A percentile compares a stretch with the other conserved stretches of the same genome.
phyloP scores from a whole-genome alignment of 768 basidiomycete species.

The Termitomyces sp. region DNA sequence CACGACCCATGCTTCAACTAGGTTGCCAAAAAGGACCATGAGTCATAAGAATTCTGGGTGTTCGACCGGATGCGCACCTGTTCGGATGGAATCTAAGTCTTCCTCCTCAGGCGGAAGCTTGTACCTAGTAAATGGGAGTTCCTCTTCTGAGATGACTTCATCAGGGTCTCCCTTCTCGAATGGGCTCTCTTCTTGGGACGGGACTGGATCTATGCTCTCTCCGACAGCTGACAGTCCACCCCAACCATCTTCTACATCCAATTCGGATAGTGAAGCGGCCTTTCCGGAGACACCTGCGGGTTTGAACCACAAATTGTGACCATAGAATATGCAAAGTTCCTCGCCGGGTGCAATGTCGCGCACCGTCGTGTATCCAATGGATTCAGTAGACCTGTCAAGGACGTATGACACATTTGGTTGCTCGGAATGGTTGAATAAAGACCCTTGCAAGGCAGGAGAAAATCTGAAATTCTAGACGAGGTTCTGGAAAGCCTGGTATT shows the following conservation, averaged over 20 bases:
- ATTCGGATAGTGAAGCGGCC: not conserved
- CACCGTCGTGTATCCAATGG: constrained; percentile 57
- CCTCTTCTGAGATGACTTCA: constrained; percentile 47
- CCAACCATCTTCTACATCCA: constrained; percentile 37
- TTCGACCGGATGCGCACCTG: constrained; percentile 31
- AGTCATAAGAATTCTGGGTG: not conserved
- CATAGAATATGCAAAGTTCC: constrained; percentile 79
- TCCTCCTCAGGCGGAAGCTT: constrained; percentile 64
- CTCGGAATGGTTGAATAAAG: constrained; percentile 75
- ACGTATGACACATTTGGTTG: constrained; percentile 66
- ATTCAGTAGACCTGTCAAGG: constrained; percentile 45
- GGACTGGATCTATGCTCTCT: constrained; percentile 11
- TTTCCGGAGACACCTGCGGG: constrained; percentile 22
- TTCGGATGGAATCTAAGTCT: constrained; percentile 48
- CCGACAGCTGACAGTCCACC: constrained; percentile 31
- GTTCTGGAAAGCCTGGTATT: not conserved
- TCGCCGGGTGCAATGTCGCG: constrained; percentile 52
- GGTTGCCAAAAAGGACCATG: not conserved
- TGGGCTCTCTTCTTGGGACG: constrained; percentile 16
- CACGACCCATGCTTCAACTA: constrained; percentile 75
- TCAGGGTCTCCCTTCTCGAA: constrained; percentile 32
- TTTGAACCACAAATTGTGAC: constrained; percentile 62
- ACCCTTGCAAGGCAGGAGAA: constrained; percentile 39
- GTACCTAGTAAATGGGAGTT: constrained; percentile 62
- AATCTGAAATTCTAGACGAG: not conserved